phyloP scores from a whole-genome alignment of 371 early-diverging fungal genomes.

The Mucor ambiguus region DNA sequence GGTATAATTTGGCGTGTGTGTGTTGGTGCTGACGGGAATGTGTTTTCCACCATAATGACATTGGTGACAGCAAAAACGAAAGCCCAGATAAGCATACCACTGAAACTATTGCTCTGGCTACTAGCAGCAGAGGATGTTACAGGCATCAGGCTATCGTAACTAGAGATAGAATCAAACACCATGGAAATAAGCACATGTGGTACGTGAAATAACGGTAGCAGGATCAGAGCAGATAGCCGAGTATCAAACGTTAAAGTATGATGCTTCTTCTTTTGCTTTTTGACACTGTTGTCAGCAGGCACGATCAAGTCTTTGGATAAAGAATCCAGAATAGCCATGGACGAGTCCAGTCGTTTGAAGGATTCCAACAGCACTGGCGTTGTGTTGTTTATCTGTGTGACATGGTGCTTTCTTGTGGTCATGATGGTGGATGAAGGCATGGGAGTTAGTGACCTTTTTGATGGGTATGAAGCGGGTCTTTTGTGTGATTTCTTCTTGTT shows the following conservation, averaged over 20 bases:
- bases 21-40: background rate
- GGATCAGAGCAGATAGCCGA: slow-evolving; percentile 17
- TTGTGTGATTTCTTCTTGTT: slow-evolving; percentile 1
- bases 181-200: slow-evolving; percentile 31
- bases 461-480: slow-evolving; percentile 14
- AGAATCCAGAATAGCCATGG: slow-evolving; percentile 30
- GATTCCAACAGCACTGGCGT: slow-evolving; percentile 21
- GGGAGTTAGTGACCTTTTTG: slow-evolving; percentile 2
- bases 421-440: background rate
- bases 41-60: slow-evolving; percentile 18
- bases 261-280: background rate
- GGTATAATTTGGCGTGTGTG: background rate
- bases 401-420: background rate
- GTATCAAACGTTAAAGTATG: slow-evolving; percentile 13
- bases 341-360: slow-evolving; percentile 28
- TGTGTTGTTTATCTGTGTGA: background rate
- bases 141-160: background rate
- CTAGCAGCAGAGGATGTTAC: background rate
- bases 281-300: background rate
- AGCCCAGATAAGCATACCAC: slow-evolving; percentile 25
- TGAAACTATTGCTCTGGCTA: slow-evolving; percentile 2
- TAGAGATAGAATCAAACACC: slow-evolving; percentile 21
- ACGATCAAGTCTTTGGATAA: slow-evolving; percentile 30
- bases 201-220: slow-evolving; percentile 29
- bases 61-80: slow-evolving; percentile 25